Evolutionary conservation across 352 stramenopile species (phyloP), one percentile per base, ranked within the genome.

Genomic region (Phytophthora macrochlamydospora): DNA sequence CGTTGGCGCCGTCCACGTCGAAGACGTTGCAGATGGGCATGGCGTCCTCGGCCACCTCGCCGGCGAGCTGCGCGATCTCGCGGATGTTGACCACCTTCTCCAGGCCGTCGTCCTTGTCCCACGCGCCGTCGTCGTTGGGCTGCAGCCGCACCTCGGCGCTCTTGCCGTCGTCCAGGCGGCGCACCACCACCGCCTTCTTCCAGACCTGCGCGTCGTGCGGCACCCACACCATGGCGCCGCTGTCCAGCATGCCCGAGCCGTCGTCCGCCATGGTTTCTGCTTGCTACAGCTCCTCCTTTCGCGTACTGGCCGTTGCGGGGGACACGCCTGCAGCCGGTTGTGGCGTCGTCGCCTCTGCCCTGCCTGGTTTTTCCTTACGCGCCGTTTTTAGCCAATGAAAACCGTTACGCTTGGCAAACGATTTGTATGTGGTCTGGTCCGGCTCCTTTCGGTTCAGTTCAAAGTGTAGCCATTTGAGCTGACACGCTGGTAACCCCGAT

Each of bases 1-100:
- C 87, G 49, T 93, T 69, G 2, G 90, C 80, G 44, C 87, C 87
- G 29, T 81, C 65, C 4, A 67, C 60, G 1, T 79, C 71, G 65
- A 94, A 94, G 30, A 78, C 80, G 70, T 94, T 94, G 58, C 87
- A 94, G 54, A 94, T 94, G 6, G 87, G 84, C 83, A 94, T 93
- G 18, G 87, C 85, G 13, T 85, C 71, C 32, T 89, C 75, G 29
- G 87, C 91, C 7, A 92, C 84, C 50, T 94, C 87, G 7, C 73
- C 85, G 3, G 84, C 83, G 11, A 92, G 50, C 0, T 81, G 79
- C 50, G 85, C 81, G 28, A 94, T 83, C 51, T 92, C 78, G 4
- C 65, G 54, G 30, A 93, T 81, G 55, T 76, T 88, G n/a, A 92
- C 79, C 24, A 78, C 61, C 32, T 89, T 78, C 53, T 87, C 76